Percentiles rank a stretch among this genome's conserved stretches.
Evolutionary conservation across 306 rosid species (phyloP).

Genomic region (Fagus sylvatica): DNA sequence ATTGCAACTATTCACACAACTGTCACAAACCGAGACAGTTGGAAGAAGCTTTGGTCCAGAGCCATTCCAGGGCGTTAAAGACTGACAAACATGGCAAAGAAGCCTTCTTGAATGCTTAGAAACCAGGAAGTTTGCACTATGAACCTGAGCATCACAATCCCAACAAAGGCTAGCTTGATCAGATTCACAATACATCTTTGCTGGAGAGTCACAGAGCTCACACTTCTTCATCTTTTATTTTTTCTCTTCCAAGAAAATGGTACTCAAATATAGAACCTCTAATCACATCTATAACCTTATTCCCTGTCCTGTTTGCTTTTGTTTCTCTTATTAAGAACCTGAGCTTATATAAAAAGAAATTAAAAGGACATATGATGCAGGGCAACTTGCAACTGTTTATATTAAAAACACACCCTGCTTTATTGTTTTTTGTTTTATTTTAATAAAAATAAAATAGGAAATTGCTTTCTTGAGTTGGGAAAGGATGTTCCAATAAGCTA

Average conservation of each 20-base stretch:
- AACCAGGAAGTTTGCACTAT: constrained; percentile 69
- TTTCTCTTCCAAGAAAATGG: neutral
- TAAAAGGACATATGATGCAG: constrained; percentile 12
- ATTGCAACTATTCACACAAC: constrained; percentile 28
- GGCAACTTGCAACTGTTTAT: constrained; percentile 27
- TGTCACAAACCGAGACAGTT: constrained; percentile 56
- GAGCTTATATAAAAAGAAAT: neutral
- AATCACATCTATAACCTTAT: neutral
- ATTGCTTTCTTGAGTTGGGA: constrained; percentile 26
- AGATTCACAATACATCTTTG: constrained; percentile 68
- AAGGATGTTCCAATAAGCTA: constrained; percentile 10
- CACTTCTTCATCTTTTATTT: constrained; percentile 50
- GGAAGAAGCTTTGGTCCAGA: constrained; percentile 71
- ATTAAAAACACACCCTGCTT: constrained; percentile 16
- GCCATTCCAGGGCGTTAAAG: constrained; percentile 67
- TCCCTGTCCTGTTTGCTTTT: neutral
- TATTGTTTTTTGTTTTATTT: neutral
- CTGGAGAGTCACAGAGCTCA: constrained; percentile 58
- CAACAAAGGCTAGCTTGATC: constrained; percentile 76
- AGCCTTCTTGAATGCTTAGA: constrained; percentile 64
- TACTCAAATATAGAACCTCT: too few species aligned
- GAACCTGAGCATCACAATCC: constrained; percentile 77
- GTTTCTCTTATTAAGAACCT: neutral
- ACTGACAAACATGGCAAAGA: constrained; percentile 73
- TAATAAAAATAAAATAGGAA: neutral